Evolutionary conservation across 2,329 filamentous ascomycete species (phyloP).

Genomic region (Aspergillus uvarum): DNA sequence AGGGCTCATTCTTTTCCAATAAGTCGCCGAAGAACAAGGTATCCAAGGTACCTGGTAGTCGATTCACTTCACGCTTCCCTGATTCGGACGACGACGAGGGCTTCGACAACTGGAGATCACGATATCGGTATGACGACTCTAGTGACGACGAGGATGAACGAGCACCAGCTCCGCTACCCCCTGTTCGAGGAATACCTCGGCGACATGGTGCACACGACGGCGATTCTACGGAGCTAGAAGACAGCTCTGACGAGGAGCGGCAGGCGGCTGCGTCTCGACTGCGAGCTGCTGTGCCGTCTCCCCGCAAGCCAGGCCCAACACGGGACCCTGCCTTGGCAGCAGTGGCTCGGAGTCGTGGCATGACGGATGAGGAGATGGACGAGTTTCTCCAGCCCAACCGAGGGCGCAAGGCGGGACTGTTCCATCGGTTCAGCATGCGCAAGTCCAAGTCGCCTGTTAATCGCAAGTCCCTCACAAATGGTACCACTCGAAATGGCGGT

Average conservation of each 20-base stretch:
- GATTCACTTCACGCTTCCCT: conserved; percentile 52
- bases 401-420: conserved; percentile 30
- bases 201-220: conserved; percentile 59
- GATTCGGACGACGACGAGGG: conserved; percentile 68
- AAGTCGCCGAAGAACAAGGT: conserved; percentile 34
- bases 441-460: conserved; percentile 25
- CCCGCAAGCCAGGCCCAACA: conserved; percentile 21
- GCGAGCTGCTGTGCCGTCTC: neutral
- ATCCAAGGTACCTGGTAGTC: conserved; percentile 24
- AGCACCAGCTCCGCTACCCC: conserved; percentile 42
- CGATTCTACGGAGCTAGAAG: conserved; percentile 62
- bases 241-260: conserved; percentile 57
- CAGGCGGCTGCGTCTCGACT: conserved; percentile 21
- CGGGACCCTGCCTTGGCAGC: conserved; percentile 33
- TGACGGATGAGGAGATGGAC: conserved; percentile 38
- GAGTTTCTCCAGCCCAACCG: conserved; percentile 35
- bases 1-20: conserved; percentile 43
- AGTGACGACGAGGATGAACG: conserved; percentile 65
- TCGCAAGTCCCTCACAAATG: conserved; percentile 24
- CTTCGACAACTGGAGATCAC: conserved; percentile 29
- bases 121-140: conserved; percentile 65
- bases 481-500: conserved; percentile 28
- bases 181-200: conserved; percentile 61
- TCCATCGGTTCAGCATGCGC: conserved; percentile 35
- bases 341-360: conserved; percentile 58